phyloP scores from a whole-genome alignment of 176 grass and related monocot genomes.

The Tillandsia leiboldiana region DNA sequence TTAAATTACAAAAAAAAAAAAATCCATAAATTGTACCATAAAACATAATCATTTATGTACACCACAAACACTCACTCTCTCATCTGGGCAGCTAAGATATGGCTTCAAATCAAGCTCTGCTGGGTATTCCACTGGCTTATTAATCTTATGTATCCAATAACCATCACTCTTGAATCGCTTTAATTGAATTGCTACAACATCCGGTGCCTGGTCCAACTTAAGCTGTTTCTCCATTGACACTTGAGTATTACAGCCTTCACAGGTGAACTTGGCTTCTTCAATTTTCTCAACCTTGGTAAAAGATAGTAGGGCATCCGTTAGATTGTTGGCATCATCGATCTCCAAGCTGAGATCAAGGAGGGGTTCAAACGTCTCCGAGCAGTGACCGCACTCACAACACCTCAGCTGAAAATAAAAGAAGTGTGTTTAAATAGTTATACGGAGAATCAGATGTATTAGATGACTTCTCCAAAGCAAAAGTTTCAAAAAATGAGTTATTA shows the following conservation, averaged over 20 bases:
- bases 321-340: constrained; percentile 43
- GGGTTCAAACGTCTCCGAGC: constrained; percentile 76
- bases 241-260: constrained; percentile 52
- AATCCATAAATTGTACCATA: not conserved
- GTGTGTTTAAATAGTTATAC: not conserved
- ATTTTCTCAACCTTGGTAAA: constrained; percentile 82
- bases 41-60: constrained; percentile 12
- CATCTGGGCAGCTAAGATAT: constrained; percentile 33
- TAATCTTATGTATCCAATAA: constrained; percentile 44
- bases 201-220: constrained; percentile 53
- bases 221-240: constrained; percentile 80
- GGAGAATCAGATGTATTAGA: not conserved
- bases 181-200: constrained; percentile 73
- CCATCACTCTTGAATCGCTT: constrained; percentile 74
- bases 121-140: constrained; percentile 64
- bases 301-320: constrained; percentile 57
- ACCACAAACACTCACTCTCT: constrained; percentile 23
- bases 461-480: too few relatives aligned
- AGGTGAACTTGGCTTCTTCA: constrained; percentile 68
- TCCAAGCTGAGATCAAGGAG: constrained; percentile 91
- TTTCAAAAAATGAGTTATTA: too few relatives aligned
- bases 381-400: constrained; percentile 61
- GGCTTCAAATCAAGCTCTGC: constrained; percentile 59
- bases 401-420: constrained; percentile 43
- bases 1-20: too few relatives aligned